Percentiles rank a stretch among this genome's conserved stretches.
These are phyloP conservation scores for Hamamelis virginiana DNA, from an alignment of 164 flowering plant genomes.

Conservation along the genomic window DNA sequence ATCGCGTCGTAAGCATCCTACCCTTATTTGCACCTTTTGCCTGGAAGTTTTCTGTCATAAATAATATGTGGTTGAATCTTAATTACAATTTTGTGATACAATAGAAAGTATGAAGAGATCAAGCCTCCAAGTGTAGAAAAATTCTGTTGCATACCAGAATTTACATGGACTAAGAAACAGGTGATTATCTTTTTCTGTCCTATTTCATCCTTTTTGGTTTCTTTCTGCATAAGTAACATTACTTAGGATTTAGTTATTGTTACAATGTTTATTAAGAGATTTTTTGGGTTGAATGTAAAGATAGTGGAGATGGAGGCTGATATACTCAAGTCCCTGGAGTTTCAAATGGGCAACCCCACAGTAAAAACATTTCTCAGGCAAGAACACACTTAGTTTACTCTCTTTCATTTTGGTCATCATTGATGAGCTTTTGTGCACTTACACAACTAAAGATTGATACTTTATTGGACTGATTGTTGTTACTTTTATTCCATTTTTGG, in stretches of 20 bases:
- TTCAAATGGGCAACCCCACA: constrained; percentile 47
- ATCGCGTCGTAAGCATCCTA: constrained; percentile 13
- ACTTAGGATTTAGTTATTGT: background rate
- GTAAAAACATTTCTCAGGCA: constrained; percentile 14
- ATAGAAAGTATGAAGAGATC: constrained; percentile 83
- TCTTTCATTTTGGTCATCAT: background rate
- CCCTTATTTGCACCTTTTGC: too few relatives aligned
- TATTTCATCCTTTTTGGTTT: background rate
- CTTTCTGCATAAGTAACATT: background rate
- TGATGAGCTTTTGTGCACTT: background rate
- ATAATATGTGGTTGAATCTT: background rate
- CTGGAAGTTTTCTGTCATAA: background rate
- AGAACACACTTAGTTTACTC: background rate
- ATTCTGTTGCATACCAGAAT: constrained; percentile 84
- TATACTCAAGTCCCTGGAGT: constrained; percentile 67
- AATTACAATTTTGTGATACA: background rate
- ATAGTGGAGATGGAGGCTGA: constrained; percentile 78
- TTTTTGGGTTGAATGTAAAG: constrained; percentile 29
- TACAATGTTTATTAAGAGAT: background rate
- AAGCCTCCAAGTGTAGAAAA: constrained; percentile 78
- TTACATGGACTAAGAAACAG: constrained; percentile 76
- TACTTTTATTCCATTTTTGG: background rate
- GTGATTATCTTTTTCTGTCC: constrained; percentile 21
- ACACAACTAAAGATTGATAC: background rate
- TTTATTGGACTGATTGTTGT: constrained; percentile 3